Conservation (phyloP, 306 rosid genomes). For the Arachis stenosperma region DNA sequence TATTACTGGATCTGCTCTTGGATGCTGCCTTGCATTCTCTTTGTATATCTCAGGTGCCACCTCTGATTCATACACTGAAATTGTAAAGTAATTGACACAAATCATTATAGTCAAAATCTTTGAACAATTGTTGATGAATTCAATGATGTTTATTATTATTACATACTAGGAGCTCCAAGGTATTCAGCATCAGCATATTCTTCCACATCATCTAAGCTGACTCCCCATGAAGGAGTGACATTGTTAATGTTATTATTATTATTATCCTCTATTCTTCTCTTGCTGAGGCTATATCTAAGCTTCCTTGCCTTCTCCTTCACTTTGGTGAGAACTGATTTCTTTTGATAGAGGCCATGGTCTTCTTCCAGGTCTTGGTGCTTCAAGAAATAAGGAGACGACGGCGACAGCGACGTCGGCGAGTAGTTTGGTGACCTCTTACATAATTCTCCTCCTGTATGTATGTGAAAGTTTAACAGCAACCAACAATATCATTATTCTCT, state of each 20-base stretch:
- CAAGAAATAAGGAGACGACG: constrained; percentile 39
- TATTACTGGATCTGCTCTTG: constrained; percentile 66
- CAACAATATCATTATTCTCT: not conserved
- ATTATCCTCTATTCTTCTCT: constrained; percentile 60
- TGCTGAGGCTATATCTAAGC: constrained; percentile 67
- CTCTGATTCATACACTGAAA: constrained; percentile 90
- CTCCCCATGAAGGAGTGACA: constrained; percentile 63
- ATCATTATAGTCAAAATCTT: no score
- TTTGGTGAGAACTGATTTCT: constrained; percentile 84
- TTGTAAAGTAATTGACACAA: constrained; percentile 1
- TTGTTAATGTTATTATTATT: not conserved
- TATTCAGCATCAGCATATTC: constrained; percentile 67
- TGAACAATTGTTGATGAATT: not conserved
- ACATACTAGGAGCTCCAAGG: constrained; percentile 90
- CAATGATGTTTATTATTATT: not conserved
- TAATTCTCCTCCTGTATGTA: constrained; percentile 53
- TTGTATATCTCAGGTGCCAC: constrained; percentile 73
- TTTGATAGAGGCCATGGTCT: constrained; percentile 60
- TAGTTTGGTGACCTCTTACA: constrained; percentile 48
- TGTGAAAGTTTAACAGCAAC: not conserved
- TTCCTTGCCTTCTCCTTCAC: constrained; percentile 83
- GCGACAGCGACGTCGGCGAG: constrained; percentile 33
- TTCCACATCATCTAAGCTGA: constrained; percentile 47
- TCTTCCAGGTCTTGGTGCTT: constrained; percentile 59
- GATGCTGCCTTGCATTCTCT: constrained; percentile 73